These are phyloP conservation scores for Coniochaeta sp. DNA, from an alignment of 2,329 filamentous ascomycete species.

Conservation along the genomic window DNA sequence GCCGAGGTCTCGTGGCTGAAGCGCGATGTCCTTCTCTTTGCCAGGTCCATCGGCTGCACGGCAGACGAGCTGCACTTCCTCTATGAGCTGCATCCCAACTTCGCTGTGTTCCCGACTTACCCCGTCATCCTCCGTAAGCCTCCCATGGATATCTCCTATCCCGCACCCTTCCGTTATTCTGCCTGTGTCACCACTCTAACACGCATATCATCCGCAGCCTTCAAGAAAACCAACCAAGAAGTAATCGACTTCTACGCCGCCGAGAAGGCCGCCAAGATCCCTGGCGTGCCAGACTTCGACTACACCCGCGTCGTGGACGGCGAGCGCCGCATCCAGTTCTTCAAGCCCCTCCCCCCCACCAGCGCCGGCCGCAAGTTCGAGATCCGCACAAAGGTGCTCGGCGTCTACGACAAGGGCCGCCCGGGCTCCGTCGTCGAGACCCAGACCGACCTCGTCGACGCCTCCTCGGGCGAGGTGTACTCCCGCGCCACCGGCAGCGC, in stretches of 20 bases:
- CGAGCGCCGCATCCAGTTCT: slow-evolving; percentile 71
- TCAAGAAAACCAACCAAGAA: slow-evolving; percentile 70
- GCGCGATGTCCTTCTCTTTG: slow-evolving; percentile 84
- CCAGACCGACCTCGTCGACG: slow-evolving; percentile 70
- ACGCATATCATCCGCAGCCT: slow-evolving; percentile 37
- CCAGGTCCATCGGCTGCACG: slow-evolving; percentile 76
- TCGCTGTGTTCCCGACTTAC: slow-evolving; percentile 85
- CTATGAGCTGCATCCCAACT: slow-evolving; percentile 83
- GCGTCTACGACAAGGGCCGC: slow-evolving; percentile 86
- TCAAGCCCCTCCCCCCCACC: slow-evolving; percentile 66
- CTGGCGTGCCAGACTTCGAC: slow-evolving; percentile 71
- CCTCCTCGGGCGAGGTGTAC: slow-evolving; percentile 62
- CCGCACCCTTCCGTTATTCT: background rate
- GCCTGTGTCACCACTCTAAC: background rate
- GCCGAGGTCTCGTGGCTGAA: slow-evolving; percentile 77
- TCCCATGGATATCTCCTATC: background rate
- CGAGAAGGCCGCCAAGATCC: slow-evolving; percentile 59
- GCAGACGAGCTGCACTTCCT: slow-evolving; percentile 89
- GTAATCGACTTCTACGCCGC: slow-evolving; percentile 79
- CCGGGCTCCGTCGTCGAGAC: slow-evolving; percentile 75
- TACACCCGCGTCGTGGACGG: slow-evolving; percentile 70
- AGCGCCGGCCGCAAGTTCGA: slow-evolving; percentile 70
- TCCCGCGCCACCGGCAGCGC: slow-evolving; percentile 59
- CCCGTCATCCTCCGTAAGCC: slow-evolving; percentile 67
- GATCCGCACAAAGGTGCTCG: slow-evolving; percentile 68